Evolutionary conservation across 2,329 filamentous ascomycete species (phyloP).

Genomic region (Penicillium rolfsii): DNA sequence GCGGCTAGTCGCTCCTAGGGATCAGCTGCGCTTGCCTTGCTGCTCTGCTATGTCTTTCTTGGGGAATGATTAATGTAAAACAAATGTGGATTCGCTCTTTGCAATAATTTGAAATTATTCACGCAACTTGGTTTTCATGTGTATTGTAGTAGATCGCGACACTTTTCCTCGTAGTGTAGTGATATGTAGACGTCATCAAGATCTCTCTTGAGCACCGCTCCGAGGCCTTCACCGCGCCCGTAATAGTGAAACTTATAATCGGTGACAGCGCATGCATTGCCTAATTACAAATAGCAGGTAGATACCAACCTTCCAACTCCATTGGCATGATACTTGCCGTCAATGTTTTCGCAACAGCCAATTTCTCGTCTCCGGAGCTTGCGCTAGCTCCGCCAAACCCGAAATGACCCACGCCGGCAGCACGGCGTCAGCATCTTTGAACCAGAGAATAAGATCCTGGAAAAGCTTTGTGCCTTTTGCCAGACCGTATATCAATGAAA

Average conservation of each 20-base stretch:
- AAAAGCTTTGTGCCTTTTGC: conserved; percentile 58
- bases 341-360: conserved; percentile 58
- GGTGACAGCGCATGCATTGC: conserved; percentile 40
- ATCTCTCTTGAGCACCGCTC: conserved; percentile 25
- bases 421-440: conserved; percentile 66
- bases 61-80: neutral
- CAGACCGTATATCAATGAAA: conserved; percentile 59
- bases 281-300: conserved; percentile 18
- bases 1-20: neutral
- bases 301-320: too few relatives aligned
- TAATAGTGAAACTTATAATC: conserved; percentile 37
- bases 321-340: conserved; percentile 40
- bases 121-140: neutral
- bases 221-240: conserved; percentile 37
- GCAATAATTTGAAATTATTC: neutral
- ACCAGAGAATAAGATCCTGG: conserved; percentile 66
- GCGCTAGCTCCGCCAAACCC: conserved; percentile 55
- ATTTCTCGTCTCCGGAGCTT: conserved; percentile 52
- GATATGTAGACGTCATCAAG: conserved; percentile 14
- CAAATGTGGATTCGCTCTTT: neutral
- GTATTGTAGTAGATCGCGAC: too few relatives aligned
- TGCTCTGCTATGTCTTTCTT: too few relatives aligned
- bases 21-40: neutral
- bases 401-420: conserved; percentile 59
- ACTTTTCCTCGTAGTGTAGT: neutral